These are phyloP conservation scores for Abrus pulchellus DNA, from an alignment of 306 rosid species.

Conservation along the genomic window DNA sequence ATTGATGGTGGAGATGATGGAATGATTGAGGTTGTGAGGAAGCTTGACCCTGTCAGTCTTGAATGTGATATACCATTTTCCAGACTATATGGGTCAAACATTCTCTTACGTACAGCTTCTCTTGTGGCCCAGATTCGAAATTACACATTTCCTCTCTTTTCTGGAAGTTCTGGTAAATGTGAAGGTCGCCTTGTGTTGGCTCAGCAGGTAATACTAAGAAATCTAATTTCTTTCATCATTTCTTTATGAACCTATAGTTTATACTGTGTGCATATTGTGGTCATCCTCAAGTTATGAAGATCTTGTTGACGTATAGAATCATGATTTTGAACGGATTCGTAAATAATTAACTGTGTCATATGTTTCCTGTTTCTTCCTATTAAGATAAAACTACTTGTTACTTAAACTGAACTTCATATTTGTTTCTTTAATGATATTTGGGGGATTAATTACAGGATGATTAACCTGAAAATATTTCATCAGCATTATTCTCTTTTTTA, in stretches of 20 bases:
- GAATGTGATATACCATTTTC: constrained; percentile 87
- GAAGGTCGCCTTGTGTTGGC: constrained; percentile 89
- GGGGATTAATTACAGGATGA: constrained; percentile 24
- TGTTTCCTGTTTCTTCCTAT: constrained; percentile 6
- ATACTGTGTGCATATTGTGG: constrained; percentile 15
- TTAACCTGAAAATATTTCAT: constrained; percentile 41
- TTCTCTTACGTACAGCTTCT: constrained; percentile 73
- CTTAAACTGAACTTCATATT: constrained; percentile 26
- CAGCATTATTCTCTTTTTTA: constrained; percentile 50
- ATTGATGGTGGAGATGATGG: constrained; percentile 93
- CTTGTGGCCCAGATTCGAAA: constrained; percentile 71
- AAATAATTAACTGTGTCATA: neutral
- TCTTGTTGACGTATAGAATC: constrained; percentile 2
- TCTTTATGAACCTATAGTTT: constrained; percentile 39
- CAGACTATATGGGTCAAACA: constrained; percentile 79
- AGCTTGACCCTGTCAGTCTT: constrained; percentile 77
- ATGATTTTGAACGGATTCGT: constrained; percentile 21
- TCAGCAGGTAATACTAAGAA: constrained; percentile 76
- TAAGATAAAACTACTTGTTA: neutral
- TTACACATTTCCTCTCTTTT: constrained; percentile 82
- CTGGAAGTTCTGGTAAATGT: constrained; percentile 79
- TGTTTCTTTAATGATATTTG: constrained; percentile 29
- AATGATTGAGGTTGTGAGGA: constrained; percentile 81
- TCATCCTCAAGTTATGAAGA: constrained; percentile 14
- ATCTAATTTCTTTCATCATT: constrained; percentile 35